These are phyloP conservation scores for Spirogloea muscicola DNA, from an alignment of 139 green algal genomes.

Conservation along the genomic window DNA sequence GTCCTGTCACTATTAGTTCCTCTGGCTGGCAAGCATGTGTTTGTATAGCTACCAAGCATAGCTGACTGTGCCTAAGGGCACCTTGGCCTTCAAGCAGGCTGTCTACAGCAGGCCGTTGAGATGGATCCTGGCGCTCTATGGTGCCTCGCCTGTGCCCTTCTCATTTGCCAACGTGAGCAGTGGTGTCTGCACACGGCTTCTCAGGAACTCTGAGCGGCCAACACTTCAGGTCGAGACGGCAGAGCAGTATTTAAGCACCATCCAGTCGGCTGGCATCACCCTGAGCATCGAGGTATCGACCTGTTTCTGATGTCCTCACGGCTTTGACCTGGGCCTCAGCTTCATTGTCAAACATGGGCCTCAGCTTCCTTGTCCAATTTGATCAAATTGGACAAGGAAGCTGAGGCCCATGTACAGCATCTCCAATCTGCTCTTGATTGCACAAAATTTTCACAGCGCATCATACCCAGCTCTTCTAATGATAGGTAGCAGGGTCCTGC, in stretches of 20 bases:
- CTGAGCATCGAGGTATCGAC: constrained; percentile 49
- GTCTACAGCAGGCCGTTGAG: constrained; percentile 84
- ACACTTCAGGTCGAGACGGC: constrained; percentile 46
- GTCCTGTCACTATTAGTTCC: too few species aligned
- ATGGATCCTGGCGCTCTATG: constrained; percentile 93
- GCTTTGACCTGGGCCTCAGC: neutral
- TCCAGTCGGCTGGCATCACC: constrained; percentile 62
- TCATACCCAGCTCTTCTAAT: neutral
- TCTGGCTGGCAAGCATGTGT: too few species aligned
- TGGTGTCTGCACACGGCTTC: constrained; percentile 4
- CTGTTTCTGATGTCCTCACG: neutral
- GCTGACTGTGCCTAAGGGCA: too few species aligned
- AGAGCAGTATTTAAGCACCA: constrained; percentile 61
- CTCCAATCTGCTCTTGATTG: neutral
- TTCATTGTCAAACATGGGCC: neutral
- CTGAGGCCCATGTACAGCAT: neutral
- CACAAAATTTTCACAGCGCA: neutral
- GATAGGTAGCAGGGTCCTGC: neutral
- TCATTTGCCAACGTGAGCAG: constrained; percentile 46
- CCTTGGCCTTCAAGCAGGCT: constrained; percentile 24
- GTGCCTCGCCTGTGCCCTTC: constrained; percentile 68
- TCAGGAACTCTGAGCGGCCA: constrained; percentile 17
- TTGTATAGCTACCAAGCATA: too few species aligned
- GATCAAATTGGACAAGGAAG: neutral
- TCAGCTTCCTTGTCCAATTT: neutral